A percentile compares a stretch with the other conserved stretches of the same genome.
phyloP scores from a whole-genome alignment of 2,329 filamentous ascomycete species.

The Albifimbria verrucaria region DNA sequence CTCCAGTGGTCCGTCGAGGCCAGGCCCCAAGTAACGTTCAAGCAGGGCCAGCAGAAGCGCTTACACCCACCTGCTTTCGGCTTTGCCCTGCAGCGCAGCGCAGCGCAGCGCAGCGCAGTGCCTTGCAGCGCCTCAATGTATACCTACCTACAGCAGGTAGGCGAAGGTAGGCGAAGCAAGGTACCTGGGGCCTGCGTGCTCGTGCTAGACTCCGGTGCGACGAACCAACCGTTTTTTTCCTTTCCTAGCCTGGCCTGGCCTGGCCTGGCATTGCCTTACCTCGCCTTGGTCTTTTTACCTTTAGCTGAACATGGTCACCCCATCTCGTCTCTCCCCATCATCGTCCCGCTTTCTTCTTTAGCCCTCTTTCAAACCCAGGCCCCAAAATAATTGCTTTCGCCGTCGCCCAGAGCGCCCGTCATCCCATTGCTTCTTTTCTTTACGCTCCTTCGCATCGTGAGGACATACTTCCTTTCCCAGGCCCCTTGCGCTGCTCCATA shows the following conservation, averaged over 20 bases:
- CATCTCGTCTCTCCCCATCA: neutral
- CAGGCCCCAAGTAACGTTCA: too few relatives aligned
- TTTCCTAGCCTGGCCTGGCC: neutral
- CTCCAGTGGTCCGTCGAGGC: too few relatives aligned
- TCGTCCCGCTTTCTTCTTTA: neutral
- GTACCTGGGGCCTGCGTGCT: neutral
- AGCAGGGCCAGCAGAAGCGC: too few relatives aligned
- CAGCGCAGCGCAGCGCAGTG: too few relatives aligned
- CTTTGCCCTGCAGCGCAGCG: too few relatives aligned
- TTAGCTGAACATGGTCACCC: neutral
- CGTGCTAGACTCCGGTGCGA: neutral
- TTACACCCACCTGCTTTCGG: too few relatives aligned
- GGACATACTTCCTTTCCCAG: slow-evolving; percentile 5
- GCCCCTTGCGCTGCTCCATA: slow-evolving; percentile 9
- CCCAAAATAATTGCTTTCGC: neutral
- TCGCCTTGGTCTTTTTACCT: too few relatives aligned
- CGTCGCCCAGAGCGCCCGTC: neutral
- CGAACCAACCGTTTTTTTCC: neutral
- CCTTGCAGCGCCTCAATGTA: too few relatives aligned
- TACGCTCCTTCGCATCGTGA: slow-evolving; percentile 17
- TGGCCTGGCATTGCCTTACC: too few relatives aligned
- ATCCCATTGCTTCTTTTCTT: slow-evolving; percentile 16
- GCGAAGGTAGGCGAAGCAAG: too few relatives aligned
- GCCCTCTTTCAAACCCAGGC: neutral
- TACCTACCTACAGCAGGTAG: too few relatives aligned